Base-by-base conservation (phyloP, 2,329 filamentous ascomycete genomes). In the Aspergillus sp. region DNA sequence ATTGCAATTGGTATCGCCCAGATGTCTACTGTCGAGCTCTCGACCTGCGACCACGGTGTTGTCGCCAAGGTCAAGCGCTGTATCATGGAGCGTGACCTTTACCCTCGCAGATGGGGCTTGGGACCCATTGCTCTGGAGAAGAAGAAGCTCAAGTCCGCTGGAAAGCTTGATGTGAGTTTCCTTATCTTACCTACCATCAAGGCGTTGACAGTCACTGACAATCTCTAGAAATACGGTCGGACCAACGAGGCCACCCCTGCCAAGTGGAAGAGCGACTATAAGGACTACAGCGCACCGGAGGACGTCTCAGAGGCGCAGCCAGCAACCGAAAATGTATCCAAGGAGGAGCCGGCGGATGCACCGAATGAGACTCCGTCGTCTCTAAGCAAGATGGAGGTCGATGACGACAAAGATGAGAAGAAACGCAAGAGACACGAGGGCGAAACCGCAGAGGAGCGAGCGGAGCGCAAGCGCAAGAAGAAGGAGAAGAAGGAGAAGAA, bases 51-150 rank as follows among this genome's bases (percentile, higher is more conserved):
- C 66, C 93, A 98, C 71, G 93, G 93, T 59, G 90, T 96, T 46
- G 91, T 97, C 47, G 93, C 93, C 59, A 97, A 96, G 79, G 89
- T 98, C 67, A 98, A 98, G 85, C 86, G 93, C 61, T 95, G 90
- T 72, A 98, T 98, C 71, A 98, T 98, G 93, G 93, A 98, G 79
- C 88, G 93, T 60, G 93, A 97, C 67, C 79, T 97, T 47, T 98
- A 98, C 79, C 93, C 93, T 52, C 82, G 90, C 68, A 79, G 91
- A 77, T 98, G 93, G 93, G 93, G 93, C 55, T 82, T 97, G 64
- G 93, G 93, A 50, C 91, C 93, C 42, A 85, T 91, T 48, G 93
- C 93, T 39, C 74, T 86, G 39, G 90, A 97, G 79, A 98, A 98
- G 84, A 98, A 98, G 86, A 96, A 97, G 82, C 83, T 98, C 77